Evolutionary conservation across 352 stramenopile species (phyloP), one percentile per base, ranked within the genome.

Genomic region (Plasmopara viticola): DNA sequence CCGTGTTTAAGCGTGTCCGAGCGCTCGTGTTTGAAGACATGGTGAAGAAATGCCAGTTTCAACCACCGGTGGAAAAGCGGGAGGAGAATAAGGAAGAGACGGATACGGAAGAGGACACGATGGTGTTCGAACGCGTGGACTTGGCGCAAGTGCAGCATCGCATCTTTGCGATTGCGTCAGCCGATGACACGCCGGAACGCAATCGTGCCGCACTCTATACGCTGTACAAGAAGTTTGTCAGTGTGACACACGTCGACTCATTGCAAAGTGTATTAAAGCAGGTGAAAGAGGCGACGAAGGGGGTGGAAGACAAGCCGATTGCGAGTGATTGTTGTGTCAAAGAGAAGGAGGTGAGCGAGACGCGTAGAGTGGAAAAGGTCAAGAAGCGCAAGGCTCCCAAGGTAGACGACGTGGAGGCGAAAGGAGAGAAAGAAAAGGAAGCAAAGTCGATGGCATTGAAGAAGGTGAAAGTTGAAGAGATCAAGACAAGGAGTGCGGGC

Each of bases 151-250:
- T 93, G 48, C 83, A 93, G 68, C 78, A 91, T 60, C 80, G 80
- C 41, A 78, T 93, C 57, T 90, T 93, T 44, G 51, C 58, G 5
- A 84, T 93, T 56, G 83, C 80, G 1, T 82, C 83, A 14, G 79
- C 78, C 35, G 76, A 89, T 50, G 80, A 78, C 41, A 91, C 80
- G 33, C 69, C 70, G 0, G 83, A 93, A 58, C 78, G 83, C 43
- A 93, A 93, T 70, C 83, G 83, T 17, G 70, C 70, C 29, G 68
- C 72, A 12, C 66, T 93, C 5, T 93, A 93, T 69, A 76, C 82
- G 17, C 48, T 93, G 48, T 90, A 91, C 66, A 72, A 72, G 46
- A 75, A 85, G 48, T 90, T 88, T 38, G 87, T 80, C 48, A 52
- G 56, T 15, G 33, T 78, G 29, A 93, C 83, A 43, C 78, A 90